Base-by-base conservation (phyloP, 1,139 yeast species). In the Yamadazyma oceani region DNA sequence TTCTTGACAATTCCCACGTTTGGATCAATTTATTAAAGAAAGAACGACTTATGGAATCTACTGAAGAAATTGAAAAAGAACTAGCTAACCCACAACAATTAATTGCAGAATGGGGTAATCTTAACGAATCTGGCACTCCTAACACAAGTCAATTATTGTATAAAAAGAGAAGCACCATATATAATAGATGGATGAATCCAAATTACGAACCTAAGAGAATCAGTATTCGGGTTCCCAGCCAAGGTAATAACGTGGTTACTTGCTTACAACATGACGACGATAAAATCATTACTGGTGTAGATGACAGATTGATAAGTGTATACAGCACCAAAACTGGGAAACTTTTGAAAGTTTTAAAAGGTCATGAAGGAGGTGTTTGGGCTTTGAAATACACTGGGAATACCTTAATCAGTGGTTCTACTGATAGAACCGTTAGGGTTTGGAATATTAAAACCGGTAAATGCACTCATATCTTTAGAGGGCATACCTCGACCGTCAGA, bases 321-420 rank as follows among this genome's bases (percentile, higher is more conserved):
- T 89, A 88, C 58, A 83, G 85, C 48, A 81, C 96, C 3, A 66
- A 72, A 26, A 81, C 87, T 0, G 97, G 97, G 4, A 67, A 68
- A 33, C 67, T 83, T 32, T 53, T 84, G n/a, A 71, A 79, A 35
- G 83, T 85, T 2, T 69, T 92, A 36, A 72, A 75, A 38, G 97
- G 97, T 10, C 98, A 92, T 55, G 95, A 86, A 42, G 97, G 97
- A 34, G 98, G 98, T 19, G 98, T 94, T 8, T 92, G 99, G 99
- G 97, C 98, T 1, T 69, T 92, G 56, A 89, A 92, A 59, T 90
- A 89, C 57, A 78, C 78, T 38, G 87, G 87, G n/a, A 81, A 85
- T 56, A 83, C 86, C 1, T 65, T 90, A 30, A 95, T 89, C 0
- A 83, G 94, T 45, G 97, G 97, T 0, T 83, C 95, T 2, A 89